These are phyloP conservation scores for Ulota crispa DNA, from an alignment of 225 moss, liverwort and hornwort species.

Conservation along the genomic window DNA sequence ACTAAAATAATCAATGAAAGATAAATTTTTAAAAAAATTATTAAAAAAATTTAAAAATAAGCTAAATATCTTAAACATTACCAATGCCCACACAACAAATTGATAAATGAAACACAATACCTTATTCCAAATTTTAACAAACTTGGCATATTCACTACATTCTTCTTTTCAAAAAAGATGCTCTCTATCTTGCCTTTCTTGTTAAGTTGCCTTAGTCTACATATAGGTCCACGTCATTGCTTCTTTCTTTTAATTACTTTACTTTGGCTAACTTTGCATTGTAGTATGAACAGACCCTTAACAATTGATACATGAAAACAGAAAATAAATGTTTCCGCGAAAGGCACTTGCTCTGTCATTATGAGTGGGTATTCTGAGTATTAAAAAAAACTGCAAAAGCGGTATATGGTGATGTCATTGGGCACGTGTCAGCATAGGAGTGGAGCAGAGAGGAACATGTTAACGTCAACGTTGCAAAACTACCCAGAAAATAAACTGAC, in stretches of 20 bases:
- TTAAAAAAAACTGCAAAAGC: neutral
- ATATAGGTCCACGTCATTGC: neutral
- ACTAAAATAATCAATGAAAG: too few relatives aligned
- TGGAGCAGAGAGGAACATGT: neutral
- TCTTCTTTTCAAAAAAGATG: too few relatives aligned
- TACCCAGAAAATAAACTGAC: neutral
- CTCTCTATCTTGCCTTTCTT: neutral
- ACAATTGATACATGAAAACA: neutral
- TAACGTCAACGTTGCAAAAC: neutral
- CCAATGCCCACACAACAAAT: neutral
- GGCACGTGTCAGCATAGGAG: neutral
- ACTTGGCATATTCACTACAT: neutral
- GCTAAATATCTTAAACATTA: neutral
- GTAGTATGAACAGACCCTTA: too few relatives aligned
- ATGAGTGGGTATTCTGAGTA: neutral
- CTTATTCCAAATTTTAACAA: neutral
- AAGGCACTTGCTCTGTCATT: neutral
- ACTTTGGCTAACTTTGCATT: too few relatives aligned
- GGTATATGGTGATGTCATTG: neutral
- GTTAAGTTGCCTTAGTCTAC: neutral
- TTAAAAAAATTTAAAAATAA: rapidly evolving
- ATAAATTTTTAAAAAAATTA: too few relatives aligned
- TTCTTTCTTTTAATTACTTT: too few relatives aligned
- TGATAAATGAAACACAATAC: neutral
- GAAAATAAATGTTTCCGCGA: neutral